These are phyloP conservation scores for Eimeria sp. DNA, from an alignment of 169 alveolate genomes.

Conservation along the genomic window DNA sequence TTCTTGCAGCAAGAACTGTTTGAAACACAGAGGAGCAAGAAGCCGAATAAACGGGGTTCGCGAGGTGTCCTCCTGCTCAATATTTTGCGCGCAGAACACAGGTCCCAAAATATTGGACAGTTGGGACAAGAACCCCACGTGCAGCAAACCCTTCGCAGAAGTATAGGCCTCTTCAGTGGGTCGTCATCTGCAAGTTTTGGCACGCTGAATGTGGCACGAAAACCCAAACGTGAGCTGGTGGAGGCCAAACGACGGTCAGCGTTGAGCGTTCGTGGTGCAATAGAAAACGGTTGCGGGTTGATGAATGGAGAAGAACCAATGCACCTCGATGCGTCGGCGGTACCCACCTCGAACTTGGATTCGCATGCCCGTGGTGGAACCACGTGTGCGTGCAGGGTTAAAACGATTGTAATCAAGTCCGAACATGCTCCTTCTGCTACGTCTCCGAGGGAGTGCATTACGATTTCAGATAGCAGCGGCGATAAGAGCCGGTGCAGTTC, in stretches of 20 bases:
- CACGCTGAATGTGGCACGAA: background rate
- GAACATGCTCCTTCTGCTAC: background rate
- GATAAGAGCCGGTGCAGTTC: conserved; percentile 16
- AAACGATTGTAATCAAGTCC: background rate
- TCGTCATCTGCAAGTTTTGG: background rate
- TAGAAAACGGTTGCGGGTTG: background rate
- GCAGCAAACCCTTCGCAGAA: background rate
- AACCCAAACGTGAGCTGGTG: background rate
- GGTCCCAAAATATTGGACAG: background rate
- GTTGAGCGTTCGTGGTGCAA: background rate
- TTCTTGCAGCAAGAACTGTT: conserved; percentile 16
- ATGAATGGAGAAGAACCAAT: background rate
- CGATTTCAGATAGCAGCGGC: conserved; percentile 8
- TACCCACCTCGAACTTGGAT: background rate
- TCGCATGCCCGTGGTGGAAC: background rate
- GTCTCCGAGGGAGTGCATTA: background rate
- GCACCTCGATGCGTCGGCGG: background rate
- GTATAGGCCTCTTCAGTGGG: background rate
- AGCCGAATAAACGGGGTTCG: background rate
- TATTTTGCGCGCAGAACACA: no score
- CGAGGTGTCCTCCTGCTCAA: background rate
- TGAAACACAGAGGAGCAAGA: background rate
- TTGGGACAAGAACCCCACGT: background rate
- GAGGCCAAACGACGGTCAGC: background rate
- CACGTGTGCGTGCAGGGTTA: background rate